Evolutionary conservation across 225 moss, liverwort and hornwort genomes (phyloP), one percentile per base, ranked within the genome.

Genomic region (Neckera pumila): DNA sequence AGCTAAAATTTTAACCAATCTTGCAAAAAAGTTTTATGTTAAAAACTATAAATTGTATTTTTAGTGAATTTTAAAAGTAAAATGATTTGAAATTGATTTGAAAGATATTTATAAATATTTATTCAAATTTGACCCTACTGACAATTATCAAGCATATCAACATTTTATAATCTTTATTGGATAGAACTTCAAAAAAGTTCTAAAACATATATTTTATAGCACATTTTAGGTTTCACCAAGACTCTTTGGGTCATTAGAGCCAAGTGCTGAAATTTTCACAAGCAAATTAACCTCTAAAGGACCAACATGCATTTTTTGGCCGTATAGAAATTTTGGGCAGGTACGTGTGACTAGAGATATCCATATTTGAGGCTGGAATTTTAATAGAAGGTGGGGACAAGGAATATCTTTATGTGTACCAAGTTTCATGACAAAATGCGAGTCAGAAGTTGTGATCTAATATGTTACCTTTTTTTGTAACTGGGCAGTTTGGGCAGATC

Each of bases 11-110:
- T 34, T 51, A 51, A 5, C 33, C 76, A 33, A 76, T 76, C 5
- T 0, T 12, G 4, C 2, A 33, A 51, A 33, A 75, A 33, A 5
- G 2, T 10, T 2, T 1, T 45, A 5, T 33, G 2, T 75, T 5
- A 13, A 51, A 51, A 75, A 12, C 4, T 33, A 11, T 4, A 74
- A 31, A 18, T 11, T 49, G 5, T 13, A 19, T 76, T 33, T 34
- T 8, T 12, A 12, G 51, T 33, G 13, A 33, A 51, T 75, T 33
- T 20, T 12, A 49, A 12, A 75, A 75, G 75, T 75, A 1, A 18
- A 45, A 30, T 45, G 73, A 17, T 10, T 45, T 45, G 45, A 17
- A 30, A 45, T 17, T 18, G 2, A 6, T 72, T 47, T 30, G 4
- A 74, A 3, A 43, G 8, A 18, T 31, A 12, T 49, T 12, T 49